Percentiles rank a stretch among this genome's conserved stretches.
These are phyloP conservation scores for Trichoderma koningii DNA, from an alignment of 2,329 filamentous ascomycete genomes.

Conservation along the genomic window DNA sequence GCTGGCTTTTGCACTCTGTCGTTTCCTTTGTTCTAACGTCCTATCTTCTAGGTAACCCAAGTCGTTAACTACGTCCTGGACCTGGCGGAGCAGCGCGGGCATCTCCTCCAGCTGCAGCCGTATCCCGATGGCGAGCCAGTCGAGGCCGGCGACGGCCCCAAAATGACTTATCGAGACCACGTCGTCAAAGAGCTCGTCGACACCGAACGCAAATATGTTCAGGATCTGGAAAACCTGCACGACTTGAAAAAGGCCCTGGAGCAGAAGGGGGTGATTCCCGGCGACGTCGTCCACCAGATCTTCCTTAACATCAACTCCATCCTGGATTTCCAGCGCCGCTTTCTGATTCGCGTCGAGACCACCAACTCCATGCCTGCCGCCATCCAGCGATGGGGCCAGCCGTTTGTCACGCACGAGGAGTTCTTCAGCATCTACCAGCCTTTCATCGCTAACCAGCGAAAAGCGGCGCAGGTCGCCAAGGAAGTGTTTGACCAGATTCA, in stretches of 20 bases:
- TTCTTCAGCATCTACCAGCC: conserved; percentile 92
- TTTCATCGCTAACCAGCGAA: conserved; percentile 95
- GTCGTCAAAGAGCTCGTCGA: conserved; percentile 90
- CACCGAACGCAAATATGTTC: conserved; percentile 96
- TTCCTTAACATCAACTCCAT: conserved; percentile 96
- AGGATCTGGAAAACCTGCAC: conserved; percentile 92
- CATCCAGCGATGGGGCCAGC: conserved; percentile 90
- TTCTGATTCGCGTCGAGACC: conserved; percentile 93
- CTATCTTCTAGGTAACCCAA: conserved; percentile 64
- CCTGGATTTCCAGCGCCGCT: conserved; percentile 91
- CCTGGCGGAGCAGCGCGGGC: conserved; percentile 74
- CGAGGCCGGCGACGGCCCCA: conserved; percentile 56
- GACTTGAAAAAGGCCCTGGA: conserved; percentile 88
- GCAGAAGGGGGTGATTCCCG: conserved; percentile 81
- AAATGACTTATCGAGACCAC: conserved; percentile 77
- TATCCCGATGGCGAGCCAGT: conserved; percentile 57
- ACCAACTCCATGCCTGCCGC: conserved; percentile 79
- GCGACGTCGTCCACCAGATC: conserved; percentile 89
- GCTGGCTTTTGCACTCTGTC: neutral
- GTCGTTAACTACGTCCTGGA: conserved; percentile 93
- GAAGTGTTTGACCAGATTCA: conserved; percentile 85
- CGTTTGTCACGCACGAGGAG: conserved; percentile 83
- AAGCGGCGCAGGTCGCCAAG: conserved; percentile 81
- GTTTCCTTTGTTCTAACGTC: neutral
- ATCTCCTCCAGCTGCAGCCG: conserved; percentile 64